Evolutionary conservation across 1,139 yeast species (phyloP), one percentile per base, ranked within the genome.

Genomic region (Pneumocystis oryctolagi): DNA sequence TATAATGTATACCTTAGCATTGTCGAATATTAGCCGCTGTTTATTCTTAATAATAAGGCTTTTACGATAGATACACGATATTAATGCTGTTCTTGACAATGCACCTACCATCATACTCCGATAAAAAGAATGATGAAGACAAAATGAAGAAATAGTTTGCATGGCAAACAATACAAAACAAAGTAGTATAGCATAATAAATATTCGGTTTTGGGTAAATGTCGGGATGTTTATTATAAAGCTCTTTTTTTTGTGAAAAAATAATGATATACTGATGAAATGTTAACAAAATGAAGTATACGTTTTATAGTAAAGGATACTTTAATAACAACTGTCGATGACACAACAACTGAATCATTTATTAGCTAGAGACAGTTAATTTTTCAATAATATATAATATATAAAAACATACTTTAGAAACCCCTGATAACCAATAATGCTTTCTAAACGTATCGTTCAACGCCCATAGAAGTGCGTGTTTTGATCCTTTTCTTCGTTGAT

Each of bases 31-130:
- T 68, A 81, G 81, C 63, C 80, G 79, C 1, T 92, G 80, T 64
- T 78, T 77, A n/a, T 83, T 80, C 66, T 82, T 80, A 16, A 89
- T 78, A 62, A 73, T 77, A 67, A 87, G 79, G 18, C 90, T 79
- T 71, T 89, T 89, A 65, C 80, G 79, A 65, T 87, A 75, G 14
- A 87, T 73, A 1, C 87, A 84, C 65, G 84, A 84, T 1, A 85
- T 83, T 60, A 87, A 72, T 1, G 85, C 80, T 0, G 87, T 81
- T 70, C 85, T 83, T 34, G 80, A 81, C 70, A 84, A 84, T 18
- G 85, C 85, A 67, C 95, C 95, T 25, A 84, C 79, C 69, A 82
- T 73, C 73, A 80, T 79, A 14, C 89, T 77, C 57, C 78, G 76
- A 68, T 84, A 83, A 69, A 86, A 82, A 71, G 79, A 83, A 69